These are phyloP conservation scores for Mortierella sp. DNA, from an alignment of 371 early-diverging fungal genomes.

Conservation along the genomic window DNA sequence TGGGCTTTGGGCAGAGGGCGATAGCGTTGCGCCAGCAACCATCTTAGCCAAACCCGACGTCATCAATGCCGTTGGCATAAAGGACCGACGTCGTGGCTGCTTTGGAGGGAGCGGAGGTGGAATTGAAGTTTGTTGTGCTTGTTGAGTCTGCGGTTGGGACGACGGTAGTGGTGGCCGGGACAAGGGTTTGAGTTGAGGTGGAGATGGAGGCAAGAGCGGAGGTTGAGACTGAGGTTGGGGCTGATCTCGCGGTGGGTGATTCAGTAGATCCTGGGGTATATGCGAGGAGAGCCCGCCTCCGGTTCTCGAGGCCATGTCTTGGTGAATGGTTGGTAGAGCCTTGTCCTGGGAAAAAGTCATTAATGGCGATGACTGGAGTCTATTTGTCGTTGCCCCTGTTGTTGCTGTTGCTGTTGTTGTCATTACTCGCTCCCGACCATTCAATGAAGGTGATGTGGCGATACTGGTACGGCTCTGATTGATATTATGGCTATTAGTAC, in stretches of 20 bases:
- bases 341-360: constrained; percentile 15
- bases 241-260: too few relatives aligned
- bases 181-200: background rate
- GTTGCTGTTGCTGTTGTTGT: constrained; percentile 1
- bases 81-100: constrained; percentile 32
- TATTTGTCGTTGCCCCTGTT: background rate
- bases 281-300: too few relatives aligned
- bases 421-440: constrained; percentile 1
- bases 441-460: constrained; percentile 9
- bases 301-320: too few relatives aligned
- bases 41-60: constrained; percentile 40
- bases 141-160: constrained; percentile 13
- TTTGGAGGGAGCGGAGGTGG: constrained; percentile 6
- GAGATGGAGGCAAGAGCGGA: too few relatives aligned
- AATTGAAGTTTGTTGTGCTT: background rate
- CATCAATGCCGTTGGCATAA: constrained; percentile 30
- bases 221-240: too few relatives aligned
- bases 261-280: too few relatives aligned
- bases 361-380: constrained; percentile 24
- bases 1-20: constrained; percentile 1
- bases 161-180: background rate
- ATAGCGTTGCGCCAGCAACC: constrained; percentile 18
- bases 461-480: background rate
- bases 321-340: constrained; percentile 15
- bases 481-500: background rate